These are phyloP conservation scores for Hygrocybe coccinea DNA, from an alignment of 768 basidiomycete species.

Conservation along the genomic window DNA sequence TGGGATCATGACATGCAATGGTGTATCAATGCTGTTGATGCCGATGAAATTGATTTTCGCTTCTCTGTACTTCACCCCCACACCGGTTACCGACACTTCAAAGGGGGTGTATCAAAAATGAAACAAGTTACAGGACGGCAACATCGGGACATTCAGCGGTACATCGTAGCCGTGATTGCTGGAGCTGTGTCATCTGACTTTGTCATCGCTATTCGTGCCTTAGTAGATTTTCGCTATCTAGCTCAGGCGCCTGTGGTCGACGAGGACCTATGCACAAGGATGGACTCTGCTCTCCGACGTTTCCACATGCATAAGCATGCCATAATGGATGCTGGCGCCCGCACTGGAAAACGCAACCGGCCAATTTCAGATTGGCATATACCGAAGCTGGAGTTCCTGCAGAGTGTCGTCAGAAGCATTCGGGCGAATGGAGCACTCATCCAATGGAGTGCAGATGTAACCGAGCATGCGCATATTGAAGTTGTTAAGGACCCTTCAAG, in stretches of 20 bases:
- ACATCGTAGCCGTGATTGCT: conserved; percentile 14
- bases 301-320: conserved; percentile 27
- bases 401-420: conserved; percentile 17
- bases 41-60: no score
- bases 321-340: conserved; percentile 17
- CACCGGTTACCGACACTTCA: no score
- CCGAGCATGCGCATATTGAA: conserved; percentile 19
- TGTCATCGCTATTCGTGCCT: conserved; percentile 8
- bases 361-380: conserved; percentile 26
- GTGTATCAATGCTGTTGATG: conserved; percentile 13
- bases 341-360: conserved; percentile 9
- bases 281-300: conserved; percentile 10
- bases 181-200: conserved; percentile 9
- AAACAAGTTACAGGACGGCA: conserved; percentile 26
- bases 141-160: conserved; percentile 23
- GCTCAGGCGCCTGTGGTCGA: conserved; percentile 7
- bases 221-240: no score
- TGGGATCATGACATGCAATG: conserved; percentile 9
- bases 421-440: conserved; percentile 14
- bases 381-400: conserved; percentile 30
- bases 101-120: conserved; percentile 19
- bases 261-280: neutral
- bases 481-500: conserved; percentile 17
- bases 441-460: conserved; percentile 23
- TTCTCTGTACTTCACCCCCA: no score